Base-by-base conservation (phyloP, 345 rosid genomes). In the Citrus trifoliata region DNA sequence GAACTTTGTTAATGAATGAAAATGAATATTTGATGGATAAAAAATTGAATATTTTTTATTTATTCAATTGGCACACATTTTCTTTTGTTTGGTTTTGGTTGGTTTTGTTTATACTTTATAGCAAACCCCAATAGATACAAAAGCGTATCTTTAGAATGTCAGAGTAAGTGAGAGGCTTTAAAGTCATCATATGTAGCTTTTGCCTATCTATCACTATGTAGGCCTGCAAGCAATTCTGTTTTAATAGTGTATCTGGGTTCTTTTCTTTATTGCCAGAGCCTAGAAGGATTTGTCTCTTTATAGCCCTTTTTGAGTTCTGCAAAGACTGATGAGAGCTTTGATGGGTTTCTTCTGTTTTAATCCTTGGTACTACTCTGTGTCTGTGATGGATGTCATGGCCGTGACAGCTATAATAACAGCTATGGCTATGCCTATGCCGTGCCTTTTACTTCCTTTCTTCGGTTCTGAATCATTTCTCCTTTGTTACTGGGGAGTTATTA, bases 131-230 rank as follows among this genome's bases (percentile, higher is more conserved):
- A 60, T 63, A 33, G 84, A 81, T 84, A 79, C 74, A 18, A 53
- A 80, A 78, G 78, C 76, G 72, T 78, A 87, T 83, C 88, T 87
- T 75, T 77, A 81, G 88, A 83, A 86, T 84, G 90, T 87, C 89
- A 86, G 78, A 86, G 76, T 77, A 32, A 42, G 13, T 13, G 51
- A 46, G 51, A 58, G 66, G 33, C 48, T 64, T 4, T 16, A 71
- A 79, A 73, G 81, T 71, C 72, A 73, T 13, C 51, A 13, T 46
- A 3, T 46, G 0, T 79, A 80, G 86, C 73, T 80, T 53, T 19
- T 18, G 5, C 7, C 51, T 46, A 13, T 46, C 51, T 46, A 46
- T 16, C 21, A 4, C 21, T 75, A 55, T 60, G 21, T 81, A 86
- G 88, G 86, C 89, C 90, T 86, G 87, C 76, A 55, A 53, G 67